Base-by-base conservation (phyloP, 176 grass and related monocot species). In the Pharus latifolius region DNA sequence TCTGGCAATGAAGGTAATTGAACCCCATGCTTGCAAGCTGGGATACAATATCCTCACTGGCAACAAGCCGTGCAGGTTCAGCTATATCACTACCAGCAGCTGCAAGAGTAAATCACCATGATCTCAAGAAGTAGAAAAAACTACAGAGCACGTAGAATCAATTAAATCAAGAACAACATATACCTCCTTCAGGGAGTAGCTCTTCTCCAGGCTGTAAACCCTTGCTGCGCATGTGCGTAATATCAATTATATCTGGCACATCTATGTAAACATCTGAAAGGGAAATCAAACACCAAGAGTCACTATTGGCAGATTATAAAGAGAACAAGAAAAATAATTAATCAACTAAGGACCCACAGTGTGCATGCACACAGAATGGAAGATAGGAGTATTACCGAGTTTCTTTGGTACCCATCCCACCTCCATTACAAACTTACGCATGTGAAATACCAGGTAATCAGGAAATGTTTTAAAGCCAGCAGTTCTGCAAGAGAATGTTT, bases 401-500 rank as follows among this genome's bases (percentile, higher is more conserved):
- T 99, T 99, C 76, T 99, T 94, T 54, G 87, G 95, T 63, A 99
- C 95, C 90, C 95, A 99, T 80, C 96, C 90, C 76, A 72, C 87
- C 69, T 84, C 96, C 96, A 99, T 91, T 60, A 95, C 90, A 79
- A 94, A 99, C 63, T 99, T 99, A 4, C 95, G 84, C 95, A 99
- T 99, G 68, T 99, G 95, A 53, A 99, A 67, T 44, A 99, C 87
- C 40, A 99, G 53, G 64, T 99, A 99, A 86, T 99, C 90, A 67
- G 95, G 95, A 65, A 99, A 94, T 18, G 87, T 94, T 58, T 78
- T 88, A 43, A 99, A 79, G 58, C 84, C 84, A 27, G 95, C 78
- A 75, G 87, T 88, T 77, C 95, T 99, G 79, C 40, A 87, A 38
- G 2, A 3, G 30, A 66, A 26, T 12, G 48, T 42, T 27, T 25